Base-by-base conservation (phyloP, 2,329 filamentous ascomycete genomes). In the Fonsecaea erecta region DNA sequence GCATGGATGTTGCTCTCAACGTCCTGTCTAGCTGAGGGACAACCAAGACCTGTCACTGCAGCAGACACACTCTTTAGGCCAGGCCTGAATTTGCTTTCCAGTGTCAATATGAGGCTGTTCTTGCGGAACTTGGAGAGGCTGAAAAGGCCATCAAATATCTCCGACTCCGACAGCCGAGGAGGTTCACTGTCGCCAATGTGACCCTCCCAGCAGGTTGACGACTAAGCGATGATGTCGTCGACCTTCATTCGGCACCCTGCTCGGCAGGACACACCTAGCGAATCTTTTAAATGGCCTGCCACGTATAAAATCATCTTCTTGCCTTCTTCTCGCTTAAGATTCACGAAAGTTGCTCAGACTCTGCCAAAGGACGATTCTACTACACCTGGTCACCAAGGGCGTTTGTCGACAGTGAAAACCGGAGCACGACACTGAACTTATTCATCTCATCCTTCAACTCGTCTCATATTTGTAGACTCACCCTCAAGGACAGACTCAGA, bases 401-500 rank as follows among this genome's bases (percentile, higher is more conserved):
- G 5, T 28, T 21, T 26, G 21, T 14, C 37, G 2, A 26, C 11
- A 18, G 18, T 30, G 28, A 40, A 58, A 1, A n/a, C 18, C 14
- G 16, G 26, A 30, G 43, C 55, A 48, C 24, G 3, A 34, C 26
- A 12, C 30, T 58, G 37, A 26, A 58, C 28, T 30, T 16, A 12
- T 52, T 60, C 43, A 32, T 60, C 57, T 37, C 18, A 32, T 43
- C 37, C 18, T 60, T 60, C 57, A 51, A 14, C 14, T 60, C 57
- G 16, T 51, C 57, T 37, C 16, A 43, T 3, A 43, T 51, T 35
- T 58, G 37, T n/a, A 26, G 55, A 18, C 18, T 43, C 18, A 58
- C 55, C 18, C 37, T 58, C 37, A 58, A 58, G 55, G 12, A 58
- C 55, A 48, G 43, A 58, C 55, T 58, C 37, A 58, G 55, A 58